Percentiles rank a stretch among this genome's conserved stretches.
phyloP scores from a whole-genome alignment of 257 asterid species.

The Solanum chmielewskii region DNA sequence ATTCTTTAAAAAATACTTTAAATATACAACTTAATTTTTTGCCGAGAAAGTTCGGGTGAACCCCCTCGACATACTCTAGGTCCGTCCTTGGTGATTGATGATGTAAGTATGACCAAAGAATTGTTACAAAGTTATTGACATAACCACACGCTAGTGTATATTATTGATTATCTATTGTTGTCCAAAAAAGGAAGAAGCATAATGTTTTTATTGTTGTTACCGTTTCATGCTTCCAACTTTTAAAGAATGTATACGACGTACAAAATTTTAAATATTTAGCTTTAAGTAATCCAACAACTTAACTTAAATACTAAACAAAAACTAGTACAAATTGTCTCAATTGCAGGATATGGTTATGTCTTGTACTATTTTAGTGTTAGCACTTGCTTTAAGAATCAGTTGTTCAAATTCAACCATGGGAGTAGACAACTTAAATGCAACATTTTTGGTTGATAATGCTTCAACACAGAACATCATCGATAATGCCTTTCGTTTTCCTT shows the following conservation, averaged over 20 bases:
- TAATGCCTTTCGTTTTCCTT: conserved; percentile 10
- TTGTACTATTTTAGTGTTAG: neutral
- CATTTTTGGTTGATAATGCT: neutral
- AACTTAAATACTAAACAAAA: neutral
- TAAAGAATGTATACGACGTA: neutral
- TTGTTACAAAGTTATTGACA: neutral
- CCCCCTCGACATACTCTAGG: too few relatives aligned
- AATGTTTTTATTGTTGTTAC: neutral
- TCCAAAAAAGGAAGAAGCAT: neutral
- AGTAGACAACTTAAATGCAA: neutral
- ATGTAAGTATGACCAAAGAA: neutral
- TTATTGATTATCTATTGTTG: neutral
- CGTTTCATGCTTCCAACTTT: neutral
- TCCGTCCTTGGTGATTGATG: neutral
- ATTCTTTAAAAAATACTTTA: too few relatives aligned
- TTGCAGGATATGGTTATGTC: neutral
- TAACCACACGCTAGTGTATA: neutral
- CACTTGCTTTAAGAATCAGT: neutral
- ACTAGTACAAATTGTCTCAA: neutral
- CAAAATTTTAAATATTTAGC: neutral
- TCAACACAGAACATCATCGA: neutral
- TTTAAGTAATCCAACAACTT: neutral
- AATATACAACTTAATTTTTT: too few relatives aligned
- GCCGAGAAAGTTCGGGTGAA: too few relatives aligned
- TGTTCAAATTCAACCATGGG: neutral